Evolutionary conservation across 2,329 filamentous ascomycete genomes (phyloP).

Genomic region (Pseudopyricularia cyperi): DNA sequence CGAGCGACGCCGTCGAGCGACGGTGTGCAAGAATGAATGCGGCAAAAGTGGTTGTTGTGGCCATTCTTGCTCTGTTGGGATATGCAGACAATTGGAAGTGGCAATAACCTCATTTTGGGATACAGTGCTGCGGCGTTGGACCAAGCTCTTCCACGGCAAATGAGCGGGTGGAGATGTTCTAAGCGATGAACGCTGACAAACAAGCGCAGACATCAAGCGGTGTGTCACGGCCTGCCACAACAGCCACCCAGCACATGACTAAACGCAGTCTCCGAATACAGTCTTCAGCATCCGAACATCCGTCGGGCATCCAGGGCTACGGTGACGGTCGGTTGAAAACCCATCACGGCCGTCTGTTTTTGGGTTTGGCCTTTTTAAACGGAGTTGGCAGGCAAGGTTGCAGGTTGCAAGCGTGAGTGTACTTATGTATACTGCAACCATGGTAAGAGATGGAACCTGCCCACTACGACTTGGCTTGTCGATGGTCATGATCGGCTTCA

Average conservation of each 20-base stretch:
- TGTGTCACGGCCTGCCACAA: no score
- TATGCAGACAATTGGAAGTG: neutral
- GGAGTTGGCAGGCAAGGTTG: neutral
- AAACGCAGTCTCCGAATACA: neutral
- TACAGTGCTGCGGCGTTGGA: neutral
- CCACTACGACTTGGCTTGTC: no score
- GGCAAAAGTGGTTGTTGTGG: neutral
- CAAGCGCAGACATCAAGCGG: neutral
- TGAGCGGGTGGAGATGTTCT: slow-evolving; percentile 1
- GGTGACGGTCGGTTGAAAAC: neutral
- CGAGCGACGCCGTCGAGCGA: neutral
- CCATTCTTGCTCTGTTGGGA: neutral
- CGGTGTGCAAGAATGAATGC: neutral
- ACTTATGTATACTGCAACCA: neutral
- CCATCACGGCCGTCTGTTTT: neutral
- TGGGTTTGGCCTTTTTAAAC: neutral
- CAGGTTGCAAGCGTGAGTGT: neutral
- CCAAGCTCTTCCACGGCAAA: neutral
- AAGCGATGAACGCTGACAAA: neutral
- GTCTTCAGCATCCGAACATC: neutral
- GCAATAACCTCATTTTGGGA: neutral
- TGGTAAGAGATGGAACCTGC: neutral
- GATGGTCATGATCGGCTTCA: neutral
- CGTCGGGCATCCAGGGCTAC: neutral
- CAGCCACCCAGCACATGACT: neutral